These are phyloP conservation scores for Phanerochaete sordida DNA, from an alignment of 768 basidiomycete genomes.

Conservation along the genomic window DNA sequence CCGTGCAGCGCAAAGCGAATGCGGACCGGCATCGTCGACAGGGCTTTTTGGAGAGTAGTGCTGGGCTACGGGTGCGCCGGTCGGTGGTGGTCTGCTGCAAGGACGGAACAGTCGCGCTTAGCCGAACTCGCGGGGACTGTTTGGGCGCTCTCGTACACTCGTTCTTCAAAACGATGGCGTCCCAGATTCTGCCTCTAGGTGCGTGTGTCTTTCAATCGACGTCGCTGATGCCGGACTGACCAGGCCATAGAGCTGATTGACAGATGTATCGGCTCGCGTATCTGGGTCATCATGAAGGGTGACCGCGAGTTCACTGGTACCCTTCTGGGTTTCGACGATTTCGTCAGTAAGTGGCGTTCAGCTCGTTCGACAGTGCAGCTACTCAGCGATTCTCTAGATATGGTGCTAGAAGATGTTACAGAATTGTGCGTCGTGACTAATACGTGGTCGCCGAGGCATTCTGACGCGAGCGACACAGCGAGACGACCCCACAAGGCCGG, in stretches of 20 bases:
- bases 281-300: slow-evolving; percentile 98
- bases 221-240: not conserved
- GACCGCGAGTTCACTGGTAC: slow-evolving; percentile 97
- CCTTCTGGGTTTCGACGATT: slow-evolving; percentile 95
- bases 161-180: slow-evolving; percentile 57
- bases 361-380: not conserved
- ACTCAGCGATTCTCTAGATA: slow-evolving; percentile 46
- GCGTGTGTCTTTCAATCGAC: slow-evolving; percentile 10
- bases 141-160: not conserved
- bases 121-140: not conserved
- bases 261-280: slow-evolving; percentile 92
- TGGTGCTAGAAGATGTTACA: slow-evolving; percentile 94
- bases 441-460: not conserved
- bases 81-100: slow-evolving; percentile 2
- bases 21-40: slow-evolving; percentile 70
- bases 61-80: not conserved
- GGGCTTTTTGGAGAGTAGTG: not conserved
- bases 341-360: slow-evolving; percentile 83
- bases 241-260: slow-evolving; percentile 80
- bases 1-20: slow-evolving; percentile 86
- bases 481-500: slow-evolving; percentile 77
- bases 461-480: slow-evolving; percentile 43
- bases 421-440: slow-evolving; percentile 69
- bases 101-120: not conserved
- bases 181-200: slow-evolving; percentile 94